Evolutionary conservation across 2,329 filamentous ascomycete genomes (phyloP), one percentile per base, ranked within the genome.

Genomic region (Aspergillus aculeatinus): DNA sequence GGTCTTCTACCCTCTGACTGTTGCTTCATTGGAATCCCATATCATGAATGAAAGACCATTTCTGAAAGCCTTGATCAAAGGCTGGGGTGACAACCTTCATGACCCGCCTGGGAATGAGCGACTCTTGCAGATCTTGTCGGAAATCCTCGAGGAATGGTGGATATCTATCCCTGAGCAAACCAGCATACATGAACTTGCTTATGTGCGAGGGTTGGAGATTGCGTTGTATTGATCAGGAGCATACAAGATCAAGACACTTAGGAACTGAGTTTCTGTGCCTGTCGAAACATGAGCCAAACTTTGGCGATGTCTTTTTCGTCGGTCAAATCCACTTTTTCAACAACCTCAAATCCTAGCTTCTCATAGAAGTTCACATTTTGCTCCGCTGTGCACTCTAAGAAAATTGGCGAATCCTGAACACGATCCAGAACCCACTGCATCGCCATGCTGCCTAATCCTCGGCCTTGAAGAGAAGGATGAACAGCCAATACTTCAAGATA

Each of bases 141-240:
- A 61, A 7, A 44, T 73, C 4, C 48, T 72, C 33, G 67, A 71
- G 21, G 70, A 71, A 16, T 57, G 68, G 48, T 72, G 71, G 70
- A 23, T 51, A 7, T 56, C 51, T 11, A 53, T 61, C 16, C 60
- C 65, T 25, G 51, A 56, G 5, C 53, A 35, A 12, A 49, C 64
- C 2, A 64, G 55, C 52, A 62, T 71, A 11, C 60, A 73, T 55
- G 56, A 63, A 3, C 31, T 72, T 14, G 70, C 68, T 5, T 61
- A 60, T 5, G 48, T 35, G 12, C 63, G 50, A 35, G 66, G 59
- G 2, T n/a, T 72, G 2, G 71, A 73, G 42, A 61, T 72, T 48
- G 70, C 68, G 2, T 52, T 72, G 25, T 44, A 44, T 44, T 44
- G 39, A 44, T 19, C 16, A 35, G 33, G 11, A 35, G 12, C 33